These are phyloP conservation scores for Saccharomyces hybrid DNA, from an alignment of 1,139 yeast species.

Conservation along the genomic window DNA sequence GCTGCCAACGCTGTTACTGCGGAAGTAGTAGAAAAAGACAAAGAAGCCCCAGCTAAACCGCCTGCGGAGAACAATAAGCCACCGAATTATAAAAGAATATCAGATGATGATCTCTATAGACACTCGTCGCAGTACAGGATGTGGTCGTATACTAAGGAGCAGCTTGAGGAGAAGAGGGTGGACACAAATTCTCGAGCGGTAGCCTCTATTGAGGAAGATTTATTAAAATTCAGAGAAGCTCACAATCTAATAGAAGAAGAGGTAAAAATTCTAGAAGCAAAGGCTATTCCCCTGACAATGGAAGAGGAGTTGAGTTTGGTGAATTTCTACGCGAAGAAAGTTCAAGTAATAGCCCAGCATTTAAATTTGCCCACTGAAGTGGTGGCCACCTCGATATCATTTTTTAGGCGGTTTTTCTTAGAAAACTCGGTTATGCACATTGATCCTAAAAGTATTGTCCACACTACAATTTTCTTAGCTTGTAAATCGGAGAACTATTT, in stretches of 20 bases:
- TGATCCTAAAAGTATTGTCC: conserved; percentile 76
- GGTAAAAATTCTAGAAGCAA: conserved; percentile 34
- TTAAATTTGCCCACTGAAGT: conserved; percentile 60
- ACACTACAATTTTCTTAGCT: conserved; percentile 83
- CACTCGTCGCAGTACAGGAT: conserved; percentile 73
- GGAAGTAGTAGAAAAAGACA: neutral
- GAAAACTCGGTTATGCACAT: conserved; percentile 74
- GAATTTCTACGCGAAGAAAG: conserved; percentile 62
- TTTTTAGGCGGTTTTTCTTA: conserved; percentile 73
- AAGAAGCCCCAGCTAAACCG: neutral
- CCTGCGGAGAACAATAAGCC: conserved; percentile 9
- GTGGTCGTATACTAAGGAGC: conserved; percentile 73
- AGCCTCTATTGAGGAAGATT: conserved; percentile 34
- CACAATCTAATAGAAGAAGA: conserved; percentile 31
- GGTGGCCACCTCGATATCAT: conserved; percentile 76
- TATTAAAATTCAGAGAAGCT: conserved; percentile 33
- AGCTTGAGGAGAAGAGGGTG: conserved; percentile 42
- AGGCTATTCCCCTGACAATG: conserved; percentile 44
- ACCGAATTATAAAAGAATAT: conserved; percentile 32
- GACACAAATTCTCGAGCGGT: conserved; percentile 50
- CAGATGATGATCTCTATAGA: conserved; percentile 80
- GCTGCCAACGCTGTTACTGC: neutral
- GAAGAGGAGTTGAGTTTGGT: conserved; percentile 69
- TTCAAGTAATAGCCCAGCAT: conserved; percentile 51
- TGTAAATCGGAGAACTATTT: conserved; percentile 89